Evolutionary conservation across 2,329 filamentous ascomycete genomes (phyloP).

Genomic region (Ophiostoma triangulosporum): DNA sequence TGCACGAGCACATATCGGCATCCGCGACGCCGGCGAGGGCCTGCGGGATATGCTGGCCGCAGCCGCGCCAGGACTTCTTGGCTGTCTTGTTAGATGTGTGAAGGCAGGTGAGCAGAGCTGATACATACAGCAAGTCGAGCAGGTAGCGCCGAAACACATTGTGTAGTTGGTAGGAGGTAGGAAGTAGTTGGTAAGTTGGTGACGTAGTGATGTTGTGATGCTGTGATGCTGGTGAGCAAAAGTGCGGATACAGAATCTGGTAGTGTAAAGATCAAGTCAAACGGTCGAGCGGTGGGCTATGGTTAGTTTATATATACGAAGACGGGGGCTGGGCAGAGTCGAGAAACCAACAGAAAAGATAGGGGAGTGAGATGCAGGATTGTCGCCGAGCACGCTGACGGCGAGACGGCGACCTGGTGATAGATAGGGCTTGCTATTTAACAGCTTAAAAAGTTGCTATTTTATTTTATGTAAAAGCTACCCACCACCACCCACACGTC

Average conservation of each 20-base stretch:
- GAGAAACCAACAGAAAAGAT: background rate
- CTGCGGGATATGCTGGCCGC: constrained; percentile 31
- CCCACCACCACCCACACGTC: background rate
- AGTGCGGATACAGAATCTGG: background rate
- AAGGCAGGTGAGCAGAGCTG: constrained; percentile 7
- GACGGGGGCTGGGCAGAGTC: too few species aligned
- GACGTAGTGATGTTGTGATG: background rate
- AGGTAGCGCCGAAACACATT: constrained; percentile 30
- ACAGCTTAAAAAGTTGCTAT: background rate
- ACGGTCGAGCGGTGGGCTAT: background rate
- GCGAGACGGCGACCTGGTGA: background rate
- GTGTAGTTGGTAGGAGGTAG: constrained; percentile 8
- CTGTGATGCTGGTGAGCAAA: background rate
- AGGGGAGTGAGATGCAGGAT: background rate
- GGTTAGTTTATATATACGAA: background rate
- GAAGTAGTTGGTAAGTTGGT: background rate
- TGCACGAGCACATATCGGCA: constrained; percentile 34
- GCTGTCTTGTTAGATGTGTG: constrained; percentile 19
- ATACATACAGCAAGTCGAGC: constrained; percentile 28
- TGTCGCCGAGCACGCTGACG: background rate
- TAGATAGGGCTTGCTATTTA: background rate
- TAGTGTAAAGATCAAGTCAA: background rate
- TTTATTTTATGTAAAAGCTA: background rate
- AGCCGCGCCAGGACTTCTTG: constrained; percentile 36
- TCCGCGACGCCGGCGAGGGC: constrained; percentile 31